Evolutionary conservation across 1,139 yeast genomes (phyloP).

Genomic region (Candida frijolesensis): DNA sequence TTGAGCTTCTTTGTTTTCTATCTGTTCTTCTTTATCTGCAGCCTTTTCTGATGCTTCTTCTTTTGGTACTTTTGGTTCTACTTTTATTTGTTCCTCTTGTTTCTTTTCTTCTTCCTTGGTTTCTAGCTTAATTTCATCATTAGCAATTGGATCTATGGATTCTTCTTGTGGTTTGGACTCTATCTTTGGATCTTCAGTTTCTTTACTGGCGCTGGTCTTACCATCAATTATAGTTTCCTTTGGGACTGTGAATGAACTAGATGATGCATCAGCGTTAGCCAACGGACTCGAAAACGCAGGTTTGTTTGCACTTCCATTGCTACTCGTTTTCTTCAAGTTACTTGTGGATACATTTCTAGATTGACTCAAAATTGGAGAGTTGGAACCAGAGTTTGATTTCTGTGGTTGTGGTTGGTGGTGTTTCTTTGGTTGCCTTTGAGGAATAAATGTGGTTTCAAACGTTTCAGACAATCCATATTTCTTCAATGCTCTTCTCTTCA

Average conservation of each 20-base stretch:
- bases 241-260: slow-evolving; percentile 35
- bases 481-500: slow-evolving; percentile 52
- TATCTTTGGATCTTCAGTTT: slow-evolving; percentile 8
- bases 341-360: slow-evolving; percentile 13
- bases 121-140: slow-evolving; percentile 2
- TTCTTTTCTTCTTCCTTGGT: slow-evolving; percentile 12
- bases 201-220: slow-evolving; percentile 6
- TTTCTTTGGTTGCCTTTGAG: slow-evolving; percentile 27
- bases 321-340: slow-evolving; percentile 10
- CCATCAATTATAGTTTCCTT: slow-evolving; percentile 49
- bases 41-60: slow-evolving; percentile 4
- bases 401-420: slow-evolving; percentile 5
- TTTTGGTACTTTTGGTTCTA: slow-evolving; percentile 11
- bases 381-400: slow-evolving; percentile 6
- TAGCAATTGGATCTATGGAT: slow-evolving; percentile 8
- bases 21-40: slow-evolving; percentile 8
- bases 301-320: slow-evolving; percentile 9
- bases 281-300: slow-evolving; percentile 25
- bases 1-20: slow-evolving; percentile 11
- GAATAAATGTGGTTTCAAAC: slow-evolving; percentile 45
- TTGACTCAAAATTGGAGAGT: slow-evolving; percentile 12
- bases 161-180: slow-evolving; percentile 9
- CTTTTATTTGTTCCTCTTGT: slow-evolving; percentile 6
- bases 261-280: slow-evolving; percentile 31
- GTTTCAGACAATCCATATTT: slow-evolving; percentile 41